Conservation (phyloP, 768 basidiomycete genomes). For the Mrakia frigida region DNA sequence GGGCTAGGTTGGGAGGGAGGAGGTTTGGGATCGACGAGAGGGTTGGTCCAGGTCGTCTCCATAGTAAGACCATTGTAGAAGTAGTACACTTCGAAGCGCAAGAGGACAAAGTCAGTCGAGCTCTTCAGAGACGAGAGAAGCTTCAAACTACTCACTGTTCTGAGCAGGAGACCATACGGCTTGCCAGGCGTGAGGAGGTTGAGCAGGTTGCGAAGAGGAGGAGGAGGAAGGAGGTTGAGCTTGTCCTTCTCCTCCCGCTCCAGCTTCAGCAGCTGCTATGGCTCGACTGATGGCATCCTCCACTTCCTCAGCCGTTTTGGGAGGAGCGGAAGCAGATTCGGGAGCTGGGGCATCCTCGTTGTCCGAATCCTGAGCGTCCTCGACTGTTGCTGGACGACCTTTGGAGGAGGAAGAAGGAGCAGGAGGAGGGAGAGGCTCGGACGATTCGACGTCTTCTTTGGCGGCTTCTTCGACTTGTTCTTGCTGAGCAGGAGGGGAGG, state of each 20-base stretch:
- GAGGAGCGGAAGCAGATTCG: background rate
- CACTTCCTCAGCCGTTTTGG: background rate
- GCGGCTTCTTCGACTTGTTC: background rate
- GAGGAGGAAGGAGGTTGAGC: background rate
- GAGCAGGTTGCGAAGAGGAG: background rate
- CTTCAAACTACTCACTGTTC: constrained; percentile 1
- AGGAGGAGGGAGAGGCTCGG: background rate
- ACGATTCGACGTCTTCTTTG: background rate
- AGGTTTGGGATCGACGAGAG: constrained; percentile 18
- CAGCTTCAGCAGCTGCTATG: background rate
- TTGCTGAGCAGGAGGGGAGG: background rate
- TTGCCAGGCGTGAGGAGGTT: constrained; percentile 12
- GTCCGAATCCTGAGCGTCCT: constrained; percentile 25
- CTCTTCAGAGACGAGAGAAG: background rate
- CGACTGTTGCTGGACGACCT: constrained; percentile 24
- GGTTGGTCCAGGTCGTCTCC: constrained; percentile 32
- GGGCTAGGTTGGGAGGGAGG: background rate
- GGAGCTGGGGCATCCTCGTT: constrained; percentile 5
- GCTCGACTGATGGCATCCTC: constrained; percentile 3
- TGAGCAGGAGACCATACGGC: constrained; percentile 27
- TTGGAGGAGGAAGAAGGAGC: background rate
- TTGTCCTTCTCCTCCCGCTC: background rate
- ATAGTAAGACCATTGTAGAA: constrained; percentile 22
- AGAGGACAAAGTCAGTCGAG: background rate
- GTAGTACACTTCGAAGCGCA: background rate